Conservation (phyloP, 2,329 filamentous ascomycete species). For the Byssochlamys sp. region DNA sequence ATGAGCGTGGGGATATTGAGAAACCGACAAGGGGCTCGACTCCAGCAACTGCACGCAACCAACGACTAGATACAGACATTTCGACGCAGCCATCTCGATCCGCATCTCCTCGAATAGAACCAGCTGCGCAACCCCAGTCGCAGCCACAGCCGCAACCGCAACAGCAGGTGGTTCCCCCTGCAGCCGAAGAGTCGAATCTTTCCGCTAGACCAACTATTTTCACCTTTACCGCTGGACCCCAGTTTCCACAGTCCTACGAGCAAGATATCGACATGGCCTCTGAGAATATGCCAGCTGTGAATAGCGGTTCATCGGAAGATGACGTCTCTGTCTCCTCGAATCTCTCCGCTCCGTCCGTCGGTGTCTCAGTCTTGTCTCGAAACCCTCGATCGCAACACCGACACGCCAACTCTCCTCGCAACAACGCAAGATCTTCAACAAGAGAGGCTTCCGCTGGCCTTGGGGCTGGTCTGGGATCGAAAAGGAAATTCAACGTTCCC, state of each 20-base stretch:
- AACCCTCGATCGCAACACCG: constrained; percentile 31
- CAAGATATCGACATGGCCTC: constrained; percentile 38
- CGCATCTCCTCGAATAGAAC: constrained; percentile 19
- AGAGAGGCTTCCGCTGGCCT: constrained; percentile 30
- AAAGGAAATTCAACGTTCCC: constrained; percentile 38
- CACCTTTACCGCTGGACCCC: constrained; percentile 35
- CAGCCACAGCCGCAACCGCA: constrained; percentile 9
- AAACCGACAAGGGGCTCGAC: constrained; percentile 30
- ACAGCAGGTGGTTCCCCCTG: constrained; percentile 3
- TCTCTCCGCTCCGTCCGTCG: constrained; percentile 21
- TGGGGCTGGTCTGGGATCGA: constrained; percentile 37
- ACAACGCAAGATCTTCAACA: constrained; percentile 27
- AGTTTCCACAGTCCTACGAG: constrained; percentile 26
- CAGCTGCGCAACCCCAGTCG: constrained; percentile 12
- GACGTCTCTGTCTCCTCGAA: constrained; percentile 6
- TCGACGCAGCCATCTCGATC: constrained; percentile 20
- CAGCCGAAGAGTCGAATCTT: constrained; percentile 15
- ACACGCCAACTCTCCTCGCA: constrained; percentile 27
- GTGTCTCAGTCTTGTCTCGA: constrained; percentile 36
- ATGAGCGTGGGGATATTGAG: constrained; percentile 31
- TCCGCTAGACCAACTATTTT: constrained; percentile 29
- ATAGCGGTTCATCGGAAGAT: constrained; percentile 20
- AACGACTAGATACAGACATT: constrained; percentile 17
- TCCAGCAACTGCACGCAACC: constrained; percentile 25
- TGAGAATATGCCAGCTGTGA: constrained; percentile 18